Base-by-base conservation (phyloP, 768 basidiomycete species). In the Trametes sanguinea region DNA sequence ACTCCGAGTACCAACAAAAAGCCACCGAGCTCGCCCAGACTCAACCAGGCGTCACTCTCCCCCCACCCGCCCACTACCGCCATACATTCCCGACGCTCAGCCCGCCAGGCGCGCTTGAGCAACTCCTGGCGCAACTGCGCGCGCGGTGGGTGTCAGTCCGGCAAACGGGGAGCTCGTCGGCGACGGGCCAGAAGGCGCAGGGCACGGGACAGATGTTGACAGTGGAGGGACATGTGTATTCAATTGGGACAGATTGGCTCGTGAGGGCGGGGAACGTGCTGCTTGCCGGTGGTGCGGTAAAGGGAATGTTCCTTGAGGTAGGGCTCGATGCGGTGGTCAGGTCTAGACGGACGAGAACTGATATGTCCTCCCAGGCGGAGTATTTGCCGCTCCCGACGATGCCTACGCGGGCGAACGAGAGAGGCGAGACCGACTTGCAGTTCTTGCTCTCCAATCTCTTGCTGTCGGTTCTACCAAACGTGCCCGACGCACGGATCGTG, bases 251-350 rank as follows among this genome's bases (percentile, higher is more conserved):
- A 39, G 91, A 94, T 71, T 94, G 92, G 89, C 74, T 92, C 16
- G 87, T 94, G 8, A 81, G 91, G 14, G 84, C 86, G 37, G 91
- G 91, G 8, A 90, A 90, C 72, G 90, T 94, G 40, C 81, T 85
- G 45, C 76, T 91, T 17, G 83, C 88, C 22, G 89, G 90, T 22
- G 90, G 90, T 35, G 84, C 83, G 6, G 79, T 89, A 3, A 90
- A 86, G 68, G 91, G 91, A n/a, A 90, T 94, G 88, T 78, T 94
- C 43, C 77, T 94, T 30, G 91, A 94, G 85, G 91, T 90, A 61
- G 61, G 75, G 63, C 16, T 40, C 11, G 32, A 17, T 33, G 44
- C 37, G 52, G 57, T 37, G 35, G 11, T 11, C 6, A 37, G 6
- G 35, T 11, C 35, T 6, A 6, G 6, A 37, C 11, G 35, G 6